phyloP scores from a whole-genome alignment of 352 stramenopile species.

The Phytophthora quininea region DNA sequence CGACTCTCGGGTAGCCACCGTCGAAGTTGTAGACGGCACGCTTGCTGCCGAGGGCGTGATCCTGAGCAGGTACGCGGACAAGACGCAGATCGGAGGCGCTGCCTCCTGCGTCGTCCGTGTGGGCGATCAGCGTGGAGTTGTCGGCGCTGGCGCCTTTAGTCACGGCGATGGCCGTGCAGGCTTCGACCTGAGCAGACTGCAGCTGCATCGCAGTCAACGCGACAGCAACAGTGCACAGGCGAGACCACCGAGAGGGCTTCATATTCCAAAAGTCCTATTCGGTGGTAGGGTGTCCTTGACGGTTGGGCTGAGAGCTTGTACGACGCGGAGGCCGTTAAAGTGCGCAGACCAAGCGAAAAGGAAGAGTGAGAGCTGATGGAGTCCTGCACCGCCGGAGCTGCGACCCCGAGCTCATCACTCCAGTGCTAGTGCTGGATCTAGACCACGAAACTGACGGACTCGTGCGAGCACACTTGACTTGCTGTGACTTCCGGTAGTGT shows the following conservation, averaged over 20 bases:
- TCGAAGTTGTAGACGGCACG: constrained; percentile 77
- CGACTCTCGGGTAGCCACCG: constrained; percentile 74
- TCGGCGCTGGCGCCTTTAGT: constrained; percentile 76
- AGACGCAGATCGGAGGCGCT: constrained; percentile 90
- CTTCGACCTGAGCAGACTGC: constrained; percentile 29
- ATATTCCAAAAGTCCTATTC: constrained; percentile 14
- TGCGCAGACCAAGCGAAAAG: constrained; percentile 20
- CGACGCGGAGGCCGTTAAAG: constrained; percentile 12
- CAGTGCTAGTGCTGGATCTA: neutral
- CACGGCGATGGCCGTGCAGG: constrained; percentile 91
- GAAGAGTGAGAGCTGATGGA: constrained; percentile 22
- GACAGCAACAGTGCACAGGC: constrained; percentile 5
- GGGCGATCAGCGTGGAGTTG: constrained; percentile 88
- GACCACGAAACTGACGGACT: constrained; percentile 19
- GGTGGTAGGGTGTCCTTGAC: neutral
- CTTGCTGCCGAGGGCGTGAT: constrained; percentile 47
- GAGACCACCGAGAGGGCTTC: constrained; percentile 24
- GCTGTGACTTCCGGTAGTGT: neutral
- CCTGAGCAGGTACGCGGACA: constrained; percentile 88
- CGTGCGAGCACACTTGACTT: neutral
- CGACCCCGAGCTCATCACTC: neutral
- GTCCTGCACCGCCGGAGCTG: neutral
- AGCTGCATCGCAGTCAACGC: constrained; percentile 13
- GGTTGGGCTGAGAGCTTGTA: neutral
- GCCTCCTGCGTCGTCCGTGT: constrained; percentile 85